Evolutionary conservation across 2,329 filamentous ascomycete genomes (phyloP).

Genomic region (Periconia sp.): DNA sequence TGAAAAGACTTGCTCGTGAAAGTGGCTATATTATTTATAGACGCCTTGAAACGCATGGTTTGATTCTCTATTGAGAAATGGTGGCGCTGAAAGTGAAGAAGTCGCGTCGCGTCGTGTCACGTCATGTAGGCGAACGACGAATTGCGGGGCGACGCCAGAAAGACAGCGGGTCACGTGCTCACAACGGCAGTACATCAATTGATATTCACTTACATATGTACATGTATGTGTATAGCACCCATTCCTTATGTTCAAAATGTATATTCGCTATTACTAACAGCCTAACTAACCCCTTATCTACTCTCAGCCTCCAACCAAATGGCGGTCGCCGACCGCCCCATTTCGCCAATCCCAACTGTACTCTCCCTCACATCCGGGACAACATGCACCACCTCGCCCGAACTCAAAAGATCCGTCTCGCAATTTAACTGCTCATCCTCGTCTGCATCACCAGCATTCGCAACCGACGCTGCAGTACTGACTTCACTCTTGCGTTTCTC

Average conservation of each 20-base stretch:
- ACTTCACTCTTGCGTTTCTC: conserved; percentile 24
- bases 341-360: conserved; percentile 47
- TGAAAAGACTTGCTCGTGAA: conserved; percentile 52
- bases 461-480: conserved; percentile 1
- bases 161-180: neutral
- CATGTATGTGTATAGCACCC: too few relatives aligned
- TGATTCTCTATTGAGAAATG: neutral
- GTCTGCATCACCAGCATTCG: conserved; percentile 14
- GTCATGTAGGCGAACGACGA: neutral
- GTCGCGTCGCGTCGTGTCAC: conserved; percentile 19
- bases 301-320: conserved; percentile 31
- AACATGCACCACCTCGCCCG: conserved; percentile 76
- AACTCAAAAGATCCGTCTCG: conserved; percentile 79
- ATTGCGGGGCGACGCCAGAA: neutral
- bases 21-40: conserved; percentile 54
- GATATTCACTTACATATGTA: too few relatives aligned
- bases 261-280: neutral
- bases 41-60: conserved; percentile 57
- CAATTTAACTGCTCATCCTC: conserved; percentile 51
- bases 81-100: conserved; percentile 11
- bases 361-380: conserved; percentile 70
- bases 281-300: neutral
- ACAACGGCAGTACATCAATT: too few relatives aligned
- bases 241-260: too few relatives aligned
- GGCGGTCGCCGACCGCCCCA: conserved; percentile 24